phyloP scores from a whole-genome alignment of 306 rosid genomes.

The Cicer pinnatifidum region DNA sequence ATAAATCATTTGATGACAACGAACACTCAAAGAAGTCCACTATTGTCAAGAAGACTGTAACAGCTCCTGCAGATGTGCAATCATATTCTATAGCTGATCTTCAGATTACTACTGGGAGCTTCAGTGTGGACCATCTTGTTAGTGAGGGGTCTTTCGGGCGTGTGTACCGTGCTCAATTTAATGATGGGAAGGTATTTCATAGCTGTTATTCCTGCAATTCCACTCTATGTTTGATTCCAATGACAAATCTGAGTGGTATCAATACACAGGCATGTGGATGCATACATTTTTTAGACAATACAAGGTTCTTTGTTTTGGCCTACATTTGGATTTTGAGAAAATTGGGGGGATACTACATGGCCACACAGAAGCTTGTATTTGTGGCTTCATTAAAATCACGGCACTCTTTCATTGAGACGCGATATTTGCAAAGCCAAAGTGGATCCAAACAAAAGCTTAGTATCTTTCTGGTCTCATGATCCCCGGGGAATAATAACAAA shows the following conservation, averaged over 20 bases:
- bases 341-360: too few relatives aligned
- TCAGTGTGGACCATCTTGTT: slow-evolving; percentile 80
- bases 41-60: slow-evolving; percentile 61
- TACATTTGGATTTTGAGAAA: too few relatives aligned
- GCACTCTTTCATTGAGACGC: too few relatives aligned
- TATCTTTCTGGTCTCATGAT: slow-evolving; percentile 10
- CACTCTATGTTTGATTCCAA: slow-evolving; percentile 32
- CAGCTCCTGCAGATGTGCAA: slow-evolving; percentile 65
- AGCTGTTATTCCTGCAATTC: slow-evolving; percentile 31
- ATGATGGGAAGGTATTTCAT: slow-evolving; percentile 77
- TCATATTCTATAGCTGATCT: slow-evolving; percentile 87
- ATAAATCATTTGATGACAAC: slow-evolving; percentile 80
- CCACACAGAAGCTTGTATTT: too few relatives aligned
- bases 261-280: background rate
- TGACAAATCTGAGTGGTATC: slow-evolving; percentile 9
- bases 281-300: background rate
- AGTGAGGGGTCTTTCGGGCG: slow-evolving; percentile 97
- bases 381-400: too few relatives aligned
- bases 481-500: background rate
- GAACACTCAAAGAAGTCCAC: slow-evolving; percentile 67
- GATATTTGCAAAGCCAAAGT: too few relatives aligned
- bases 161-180: slow-evolving; percentile 83
- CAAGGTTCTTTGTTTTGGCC: background rate
- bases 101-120: slow-evolving; percentile 95
- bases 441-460: background rate